phyloP scores from a whole-genome alignment of 1,284 basidiomycete species.

The Tausonia pullulans region DNA sequence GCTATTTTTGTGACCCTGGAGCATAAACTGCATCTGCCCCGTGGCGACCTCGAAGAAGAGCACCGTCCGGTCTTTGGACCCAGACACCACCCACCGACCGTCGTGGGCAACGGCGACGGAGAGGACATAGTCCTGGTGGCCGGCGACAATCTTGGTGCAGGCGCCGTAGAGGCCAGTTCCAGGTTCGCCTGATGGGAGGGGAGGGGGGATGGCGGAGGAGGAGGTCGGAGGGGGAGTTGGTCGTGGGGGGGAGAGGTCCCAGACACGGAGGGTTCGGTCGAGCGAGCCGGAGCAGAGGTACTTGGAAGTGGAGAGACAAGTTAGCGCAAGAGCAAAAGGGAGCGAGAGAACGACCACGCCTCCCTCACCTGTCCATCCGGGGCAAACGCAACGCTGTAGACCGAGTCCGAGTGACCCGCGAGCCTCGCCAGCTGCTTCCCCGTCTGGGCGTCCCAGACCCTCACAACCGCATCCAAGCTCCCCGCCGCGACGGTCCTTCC shows the following conservation, averaged over 20 bases:
- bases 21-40: conserved; percentile 64
- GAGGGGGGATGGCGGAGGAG: neutral
- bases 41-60: conserved; percentile 75
- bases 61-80: conserved; percentile 80
- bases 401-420: conserved; percentile 69
- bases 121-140: conserved; percentile 55
- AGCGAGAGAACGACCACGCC: neutral
- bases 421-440: conserved; percentile 63
- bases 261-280: conserved; percentile 77
- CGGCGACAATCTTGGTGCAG: conserved; percentile 66
- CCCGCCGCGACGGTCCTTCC: conserved; percentile 72
- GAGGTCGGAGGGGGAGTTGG: neutral
- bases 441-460: conserved; percentile 72
- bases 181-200: conserved; percentile 10
- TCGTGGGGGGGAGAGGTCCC: conserved; percentile 48
- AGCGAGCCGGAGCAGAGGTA: conserved; percentile 66
- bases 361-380: conserved; percentile 57
- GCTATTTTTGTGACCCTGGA: conserved; percentile 79
- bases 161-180: conserved; percentile 21
- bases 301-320: conserved; percentile 12
- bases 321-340: neutral
- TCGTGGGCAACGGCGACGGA: conserved; percentile 59
- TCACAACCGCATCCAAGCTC: conserved; percentile 67
- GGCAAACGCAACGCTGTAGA: conserved; percentile 75
- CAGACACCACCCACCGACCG: conserved; percentile 76